Percentiles rank a stretch among this genome's conserved stretches.
Conservation (phyloP, 1,284 basidiomycete genomes). For the Porogramme epimiltina region DNA sequence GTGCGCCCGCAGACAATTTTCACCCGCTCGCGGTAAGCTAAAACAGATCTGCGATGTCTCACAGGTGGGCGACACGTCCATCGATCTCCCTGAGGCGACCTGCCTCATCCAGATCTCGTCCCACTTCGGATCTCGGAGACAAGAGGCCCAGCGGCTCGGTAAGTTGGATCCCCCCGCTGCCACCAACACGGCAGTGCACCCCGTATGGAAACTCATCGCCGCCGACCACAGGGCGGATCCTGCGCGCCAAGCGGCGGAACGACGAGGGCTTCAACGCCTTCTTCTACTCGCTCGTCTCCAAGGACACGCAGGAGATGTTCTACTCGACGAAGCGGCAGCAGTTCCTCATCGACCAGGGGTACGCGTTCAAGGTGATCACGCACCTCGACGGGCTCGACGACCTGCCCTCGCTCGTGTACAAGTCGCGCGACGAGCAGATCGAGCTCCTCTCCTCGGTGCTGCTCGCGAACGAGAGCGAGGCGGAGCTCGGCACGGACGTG, state of each 20-base stretch:
- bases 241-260: conserved; percentile 96
- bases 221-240: conserved; percentile 73
- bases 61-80: conserved; percentile 98
- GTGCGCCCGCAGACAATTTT: conserved; percentile 38
- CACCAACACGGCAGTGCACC: not conserved
- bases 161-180: conserved; percentile 21
- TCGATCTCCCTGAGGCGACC: conserved; percentile 98
- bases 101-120: conserved; percentile 99
- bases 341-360: conserved; percentile 98
- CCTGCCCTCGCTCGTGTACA: conserved; percentile 90
- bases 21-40: conserved; percentile 2
- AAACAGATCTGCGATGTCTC: conserved; percentile 16
- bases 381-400: conserved; percentile 91
- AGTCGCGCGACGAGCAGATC: conserved; percentile 90
- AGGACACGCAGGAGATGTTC: conserved; percentile 99
- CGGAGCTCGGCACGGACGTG: conserved; percentile 86
- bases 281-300: conserved; percentile 98
- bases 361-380: conserved; percentile 99
- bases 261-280: conserved; percentile 99
- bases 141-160: conserved; percentile 97
- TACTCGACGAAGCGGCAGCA: conserved; percentile 99
- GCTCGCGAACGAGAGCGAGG: conserved; percentile 89
- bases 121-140: conserved; percentile 97
- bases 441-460: conserved; percentile 92
- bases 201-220: not conserved